Base-by-base conservation (phyloP, 371 early-diverging fungal species). In the Caulochytrium protostelioides region DNA sequence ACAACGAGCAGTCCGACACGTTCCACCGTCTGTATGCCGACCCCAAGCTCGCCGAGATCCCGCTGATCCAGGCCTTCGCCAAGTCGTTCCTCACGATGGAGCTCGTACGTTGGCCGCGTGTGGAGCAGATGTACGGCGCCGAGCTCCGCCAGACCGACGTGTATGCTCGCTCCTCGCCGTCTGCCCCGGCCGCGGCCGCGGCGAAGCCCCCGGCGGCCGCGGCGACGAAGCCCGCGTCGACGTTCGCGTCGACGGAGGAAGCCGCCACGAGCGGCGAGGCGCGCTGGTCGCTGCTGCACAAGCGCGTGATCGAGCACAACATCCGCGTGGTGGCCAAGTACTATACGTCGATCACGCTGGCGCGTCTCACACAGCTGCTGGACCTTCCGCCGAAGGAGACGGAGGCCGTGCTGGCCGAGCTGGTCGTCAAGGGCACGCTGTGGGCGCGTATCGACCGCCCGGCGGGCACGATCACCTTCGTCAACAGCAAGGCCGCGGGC, bases 221-320 rank as follows among this genome's bases (percentile, higher is more conserved):
- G n/a, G n/a, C n/a, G n/a, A n/a, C n/a, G n/a, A n/a, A n/a, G n/a
- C n/a, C n/a, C n/a, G n/a, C n/a, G n/a, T n/a, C n/a, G n/a, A n/a
- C n/a, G n/a, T 59, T 64, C 20, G 50, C 55, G 7, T 48, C 59
- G 18, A 76, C 73, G 8, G 82, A 78, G 23, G 79, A 70, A 5
- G n/a, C n/a, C n/a, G n/a, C n/a, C n/a, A n/a, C n/a, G n/a, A n/a
- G n/a, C n/a, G 83, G 87, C 29, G 51, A 62, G 37, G 73, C 72
- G 56, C 64, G 82, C 37, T 75, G 75, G 73, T 64, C 73, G 46
- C 79, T 71, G 28, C 65, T 95, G 39, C 87, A 86, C 46, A 68
- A 81, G 41, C 75, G 97, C 16, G 86, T 90, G 5, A 79, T 85
- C 41, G 97, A 95, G 50, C 97, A 92, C 49, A 95, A 95, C 50